These are phyloP conservation scores for Ceratobasidium sp. DNA, from an alignment of 1,284 basidiomycete genomes.

Conservation along the genomic window DNA sequence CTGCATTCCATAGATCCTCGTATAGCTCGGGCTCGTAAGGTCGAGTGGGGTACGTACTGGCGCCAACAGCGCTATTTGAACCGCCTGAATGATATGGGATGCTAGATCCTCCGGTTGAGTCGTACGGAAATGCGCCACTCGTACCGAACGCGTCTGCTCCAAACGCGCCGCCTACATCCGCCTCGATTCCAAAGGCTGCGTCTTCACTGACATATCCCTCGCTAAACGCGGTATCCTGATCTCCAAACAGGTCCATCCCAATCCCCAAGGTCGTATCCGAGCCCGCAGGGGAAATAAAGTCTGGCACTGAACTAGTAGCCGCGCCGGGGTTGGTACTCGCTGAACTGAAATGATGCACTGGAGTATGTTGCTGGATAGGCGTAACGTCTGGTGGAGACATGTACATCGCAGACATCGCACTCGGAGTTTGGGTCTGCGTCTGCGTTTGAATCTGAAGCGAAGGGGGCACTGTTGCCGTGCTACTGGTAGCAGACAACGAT, in stretches of 20 bases:
- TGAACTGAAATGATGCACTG: too few relatives aligned
- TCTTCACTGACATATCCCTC: background rate
- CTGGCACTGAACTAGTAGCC: too few relatives aligned
- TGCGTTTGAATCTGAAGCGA: slow-evolving; percentile 21
- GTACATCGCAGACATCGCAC: slow-evolving; percentile 5
- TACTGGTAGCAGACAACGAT: background rate
- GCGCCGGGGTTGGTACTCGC: too few relatives aligned
- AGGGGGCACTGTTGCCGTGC: background rate
- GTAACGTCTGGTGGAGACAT: slow-evolving; percentile 23
- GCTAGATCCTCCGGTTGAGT: too few relatives aligned
- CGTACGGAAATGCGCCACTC: too few relatives aligned
- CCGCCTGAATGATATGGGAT: too few relatives aligned
- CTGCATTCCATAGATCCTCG: slow-evolving; percentile 8
- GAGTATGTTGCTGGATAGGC: background rate
- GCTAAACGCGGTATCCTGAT: background rate
- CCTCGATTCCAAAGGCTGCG: background rate
- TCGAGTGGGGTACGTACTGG: too few relatives aligned
- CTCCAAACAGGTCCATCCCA: background rate
- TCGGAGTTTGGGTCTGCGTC: slow-evolving; percentile 7
- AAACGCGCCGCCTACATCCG: background rate
- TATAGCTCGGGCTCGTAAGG: background rate
- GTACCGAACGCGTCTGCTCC: too few relatives aligned
- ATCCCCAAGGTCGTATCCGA: slow-evolving; percentile 8
- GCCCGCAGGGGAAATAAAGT: background rate
- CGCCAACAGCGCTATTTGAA: too few relatives aligned